Conservation (phyloP, 2,329 filamentous ascomycete genomes). For the Tolypocladium inflatum region DNA sequence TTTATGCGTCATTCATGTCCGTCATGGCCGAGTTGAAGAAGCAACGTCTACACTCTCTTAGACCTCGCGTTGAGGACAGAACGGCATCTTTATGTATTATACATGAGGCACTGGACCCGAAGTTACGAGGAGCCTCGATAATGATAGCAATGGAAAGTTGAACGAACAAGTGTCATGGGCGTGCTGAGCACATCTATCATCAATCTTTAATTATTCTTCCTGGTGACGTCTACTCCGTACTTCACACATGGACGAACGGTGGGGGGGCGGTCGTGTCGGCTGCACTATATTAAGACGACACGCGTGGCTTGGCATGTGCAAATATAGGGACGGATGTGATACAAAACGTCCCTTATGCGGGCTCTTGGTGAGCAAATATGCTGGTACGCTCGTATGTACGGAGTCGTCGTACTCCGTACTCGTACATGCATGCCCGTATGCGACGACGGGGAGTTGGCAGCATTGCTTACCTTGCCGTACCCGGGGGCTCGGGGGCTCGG, state of each 20-base stretch:
- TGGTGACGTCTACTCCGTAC: too few species aligned
- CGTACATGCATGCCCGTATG: neutral
- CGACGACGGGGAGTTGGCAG: too few species aligned
- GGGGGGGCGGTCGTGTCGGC: neutral
- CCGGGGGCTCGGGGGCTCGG: too few species aligned
- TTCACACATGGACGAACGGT: neutral
- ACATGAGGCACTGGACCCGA: neutral
- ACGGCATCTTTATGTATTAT: neutral
- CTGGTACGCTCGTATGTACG: too few species aligned
- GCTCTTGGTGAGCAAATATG: neutral
- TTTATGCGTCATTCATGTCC: conserved; percentile 3
- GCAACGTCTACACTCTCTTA: neutral
- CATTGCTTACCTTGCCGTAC: neutral
- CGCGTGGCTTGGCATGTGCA: neutral
- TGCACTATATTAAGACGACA: neutral
- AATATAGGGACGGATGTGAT: neutral
- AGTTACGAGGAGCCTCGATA: neutral
- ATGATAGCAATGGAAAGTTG: neutral
- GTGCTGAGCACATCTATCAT: neutral
- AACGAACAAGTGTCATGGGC: neutral
- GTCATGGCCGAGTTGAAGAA: neutral
- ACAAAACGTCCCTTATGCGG: too few species aligned
- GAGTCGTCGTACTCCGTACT: too few species aligned
- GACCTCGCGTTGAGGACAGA: neutral
- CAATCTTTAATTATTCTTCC: too few species aligned